These are phyloP conservation scores for Carallia pectinifolia DNA, from an alignment of 345 rosid species.

Conservation along the genomic window DNA sequence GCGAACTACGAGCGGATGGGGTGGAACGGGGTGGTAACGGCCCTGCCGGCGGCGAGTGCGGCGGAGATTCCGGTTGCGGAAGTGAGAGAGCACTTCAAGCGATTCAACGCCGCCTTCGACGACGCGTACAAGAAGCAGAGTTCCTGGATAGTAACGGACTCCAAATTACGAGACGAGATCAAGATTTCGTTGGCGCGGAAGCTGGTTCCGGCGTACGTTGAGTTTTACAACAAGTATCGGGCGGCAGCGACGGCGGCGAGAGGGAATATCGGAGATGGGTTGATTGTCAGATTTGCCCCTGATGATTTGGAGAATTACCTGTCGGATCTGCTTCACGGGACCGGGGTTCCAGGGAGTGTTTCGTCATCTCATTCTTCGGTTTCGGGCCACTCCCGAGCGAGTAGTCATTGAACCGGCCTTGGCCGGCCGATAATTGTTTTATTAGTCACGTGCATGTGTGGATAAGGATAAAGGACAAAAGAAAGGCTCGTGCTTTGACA, in stretches of 20 bases:
- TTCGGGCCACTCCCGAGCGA: neutral
- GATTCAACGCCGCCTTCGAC: slow-evolving; percentile 60
- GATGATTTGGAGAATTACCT: slow-evolving; percentile 56
- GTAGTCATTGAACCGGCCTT: no score
- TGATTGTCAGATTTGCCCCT: slow-evolving; percentile 60
- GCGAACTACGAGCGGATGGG: slow-evolving; percentile 61
- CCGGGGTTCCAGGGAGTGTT: slow-evolving; percentile 35
- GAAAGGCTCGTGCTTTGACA: no score
- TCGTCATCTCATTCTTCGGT: slow-evolving; percentile 29
- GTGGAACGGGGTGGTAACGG: slow-evolving; percentile 55
- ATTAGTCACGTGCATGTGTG: no score
- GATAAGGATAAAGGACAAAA: no score
- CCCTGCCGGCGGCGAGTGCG: slow-evolving; percentile 38
- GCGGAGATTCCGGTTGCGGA: slow-evolving; percentile 30
- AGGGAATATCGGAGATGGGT: slow-evolving; percentile 19
- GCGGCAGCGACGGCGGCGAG: neutral
- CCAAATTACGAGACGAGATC: slow-evolving; percentile 49
- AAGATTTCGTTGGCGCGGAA: slow-evolving; percentile 52
- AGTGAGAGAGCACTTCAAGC: slow-evolving; percentile 36
- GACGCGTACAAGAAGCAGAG: slow-evolving; percentile 52
- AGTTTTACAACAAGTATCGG: slow-evolving; percentile 44
- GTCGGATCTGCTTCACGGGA: slow-evolving; percentile 43
- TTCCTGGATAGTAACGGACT: slow-evolving; percentile 58
- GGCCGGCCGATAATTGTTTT: no score
- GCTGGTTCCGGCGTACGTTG: slow-evolving; percentile 44